Conservation (phyloP, 169 alveolate genomes). For the Plasmodium vivax region DNA sequence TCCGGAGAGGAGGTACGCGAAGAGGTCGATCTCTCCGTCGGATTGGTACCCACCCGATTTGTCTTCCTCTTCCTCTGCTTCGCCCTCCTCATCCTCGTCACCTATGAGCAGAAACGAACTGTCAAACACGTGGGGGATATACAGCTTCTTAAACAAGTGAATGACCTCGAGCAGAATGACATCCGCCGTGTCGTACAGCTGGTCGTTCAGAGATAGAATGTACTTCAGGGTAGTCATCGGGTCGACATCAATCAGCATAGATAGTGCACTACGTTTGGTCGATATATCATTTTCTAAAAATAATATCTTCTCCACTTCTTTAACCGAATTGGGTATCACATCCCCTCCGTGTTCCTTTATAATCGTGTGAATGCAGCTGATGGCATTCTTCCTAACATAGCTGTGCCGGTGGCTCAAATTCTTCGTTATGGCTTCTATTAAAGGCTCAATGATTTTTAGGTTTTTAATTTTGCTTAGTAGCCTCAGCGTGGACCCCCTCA, state of each 20-base stretch:
- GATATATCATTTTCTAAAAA: constrained; percentile 91
- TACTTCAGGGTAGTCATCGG: constrained; percentile 91
- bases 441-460: constrained; percentile 92
- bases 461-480: constrained; percentile 92
- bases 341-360: constrained; percentile 93
- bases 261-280: constrained; percentile 93
- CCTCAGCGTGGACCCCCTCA: constrained; percentile 96
- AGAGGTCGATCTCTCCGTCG: constrained; percentile 16
- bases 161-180: constrained; percentile 88
- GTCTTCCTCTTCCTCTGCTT: background rate
- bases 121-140: constrained; percentile 79
- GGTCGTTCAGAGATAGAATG: constrained; percentile 82
- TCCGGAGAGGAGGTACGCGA: background rate
- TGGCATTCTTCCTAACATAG: constrained; percentile 95
- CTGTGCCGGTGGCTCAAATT: constrained; percentile 93
- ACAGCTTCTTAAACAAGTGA: constrained; percentile 87
- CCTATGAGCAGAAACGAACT: constrained; percentile 25
- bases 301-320: constrained; percentile 86
- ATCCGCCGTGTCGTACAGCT: constrained; percentile 83
- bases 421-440: constrained; percentile 92
- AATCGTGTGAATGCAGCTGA: constrained; percentile 91
- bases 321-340: constrained; percentile 86
- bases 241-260: constrained; percentile 89
- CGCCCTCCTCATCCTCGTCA: constrained; percentile 47
- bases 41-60: constrained; percentile 6